Percentiles rank a stretch among this genome's conserved stretches.
These are phyloP conservation scores for Diplosphaera chodatii DNA, from an alignment of 139 green algal genomes.

Conservation along the genomic window DNA sequence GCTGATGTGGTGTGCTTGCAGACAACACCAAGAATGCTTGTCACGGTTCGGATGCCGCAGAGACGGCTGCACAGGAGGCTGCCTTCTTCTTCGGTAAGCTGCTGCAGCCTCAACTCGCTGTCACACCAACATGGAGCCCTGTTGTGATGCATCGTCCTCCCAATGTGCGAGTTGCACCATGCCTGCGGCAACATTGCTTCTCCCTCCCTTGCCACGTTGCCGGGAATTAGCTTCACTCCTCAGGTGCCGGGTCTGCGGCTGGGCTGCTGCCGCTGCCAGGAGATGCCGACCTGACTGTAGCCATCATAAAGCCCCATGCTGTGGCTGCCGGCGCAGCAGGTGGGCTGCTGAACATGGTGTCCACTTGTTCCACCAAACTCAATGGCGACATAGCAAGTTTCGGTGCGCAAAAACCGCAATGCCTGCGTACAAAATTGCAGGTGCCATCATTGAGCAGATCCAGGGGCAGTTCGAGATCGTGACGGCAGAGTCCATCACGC, in stretches of 20 bases:
- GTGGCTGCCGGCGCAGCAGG: conserved; percentile 44
- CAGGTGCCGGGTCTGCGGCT: neutral
- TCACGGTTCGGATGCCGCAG: conserved; percentile 61
- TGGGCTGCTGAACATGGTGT: neutral
- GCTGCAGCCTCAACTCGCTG: too few species aligned
- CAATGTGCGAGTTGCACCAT: neutral
- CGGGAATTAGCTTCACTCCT: neutral
- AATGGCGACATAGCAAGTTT: too few species aligned
- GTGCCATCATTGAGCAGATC: conserved; percentile 31
- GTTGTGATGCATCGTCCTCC: neutral
- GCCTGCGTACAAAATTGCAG: neutral
- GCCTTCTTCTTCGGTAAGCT: conserved; percentile 73
- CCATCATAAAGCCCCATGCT: conserved; percentile 66
- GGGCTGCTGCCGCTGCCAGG: neutral
- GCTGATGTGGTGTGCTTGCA: conserved; percentile 7
- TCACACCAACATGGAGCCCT: neutral
- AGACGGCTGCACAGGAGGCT: conserved; percentile 49
- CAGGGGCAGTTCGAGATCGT: conserved; percentile 50
- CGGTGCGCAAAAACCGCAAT: too few species aligned
- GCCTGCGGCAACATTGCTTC: too few species aligned
- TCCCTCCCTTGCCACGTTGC: too few species aligned
- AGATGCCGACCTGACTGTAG: conserved; percentile 38
- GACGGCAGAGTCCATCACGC: conserved; percentile 46
- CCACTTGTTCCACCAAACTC: too few species aligned
- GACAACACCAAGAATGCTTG: conserved; percentile 57